Conservation (phyloP, 805 yeast genomes). For the Middelhovenomyces tepae region DNA sequence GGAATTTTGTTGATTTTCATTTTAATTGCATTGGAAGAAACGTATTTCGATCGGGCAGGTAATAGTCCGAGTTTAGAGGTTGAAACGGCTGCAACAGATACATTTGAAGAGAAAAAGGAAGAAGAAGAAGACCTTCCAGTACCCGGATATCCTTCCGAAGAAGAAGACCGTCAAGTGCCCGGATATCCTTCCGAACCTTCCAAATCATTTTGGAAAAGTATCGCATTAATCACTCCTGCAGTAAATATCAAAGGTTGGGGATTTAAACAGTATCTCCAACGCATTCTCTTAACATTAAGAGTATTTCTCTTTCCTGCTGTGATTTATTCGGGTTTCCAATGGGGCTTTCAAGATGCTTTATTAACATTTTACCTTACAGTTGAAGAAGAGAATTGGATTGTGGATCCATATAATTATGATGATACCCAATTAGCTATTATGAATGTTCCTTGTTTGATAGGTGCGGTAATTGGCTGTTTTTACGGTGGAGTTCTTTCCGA, state of each 20-base stretch:
- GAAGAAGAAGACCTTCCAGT: constrained; percentile 2
- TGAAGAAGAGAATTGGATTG: constrained; percentile 59
- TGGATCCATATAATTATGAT: constrained; percentile 57
- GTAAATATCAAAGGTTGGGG: constrained; percentile 57
- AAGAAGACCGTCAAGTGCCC: constrained; percentile 1
- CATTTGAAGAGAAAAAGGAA: constrained; percentile 3
- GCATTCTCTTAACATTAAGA: constrained; percentile 38
- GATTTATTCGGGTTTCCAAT: constrained; percentile 54
- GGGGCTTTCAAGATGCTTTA: constrained; percentile 77
- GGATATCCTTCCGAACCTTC: constrained; percentile 25
- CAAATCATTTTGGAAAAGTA: constrained; percentile 35
- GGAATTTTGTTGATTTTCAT: constrained; percentile 48
- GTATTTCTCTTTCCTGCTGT: constrained; percentile 40
- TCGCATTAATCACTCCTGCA: constrained; percentile 33
- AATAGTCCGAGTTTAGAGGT: constrained; percentile 22
- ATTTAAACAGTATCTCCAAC: constrained; percentile 51
- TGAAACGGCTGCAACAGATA: constrained; percentile 2
- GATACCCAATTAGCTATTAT: constrained; percentile 62
- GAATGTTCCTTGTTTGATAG: constrained; percentile 57
- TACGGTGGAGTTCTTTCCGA: constrained; percentile 46
- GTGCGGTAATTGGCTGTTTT: constrained; percentile 43
- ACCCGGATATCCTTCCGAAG: constrained; percentile 19
- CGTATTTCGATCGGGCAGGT: constrained; percentile 39
- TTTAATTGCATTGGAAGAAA: constrained; percentile 60
- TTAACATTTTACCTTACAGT: constrained; percentile 67